Base-by-base conservation (phyloP, 1,284 basidiomycete species). In the Ustilago bromivora region DNA sequence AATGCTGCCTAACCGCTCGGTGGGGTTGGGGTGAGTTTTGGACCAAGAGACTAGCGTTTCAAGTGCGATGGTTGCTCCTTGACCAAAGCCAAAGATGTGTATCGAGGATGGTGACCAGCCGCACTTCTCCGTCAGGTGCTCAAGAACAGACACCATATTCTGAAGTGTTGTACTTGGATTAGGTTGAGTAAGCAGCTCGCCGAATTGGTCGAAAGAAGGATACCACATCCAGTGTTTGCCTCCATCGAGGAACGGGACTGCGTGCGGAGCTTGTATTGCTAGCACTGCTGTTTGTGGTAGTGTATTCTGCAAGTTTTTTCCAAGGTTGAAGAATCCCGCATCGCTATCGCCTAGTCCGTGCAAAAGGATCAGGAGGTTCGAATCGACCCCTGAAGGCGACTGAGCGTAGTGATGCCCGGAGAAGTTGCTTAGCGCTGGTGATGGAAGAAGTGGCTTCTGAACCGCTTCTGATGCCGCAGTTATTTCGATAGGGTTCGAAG, bases 301-400 rank as follows among this genome's bases (percentile, higher is more conserved):
- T 32, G 78, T 78, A 17, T 38, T 57, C 79, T 91, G 93, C 41
- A 96, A 87, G 41, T 90, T 90, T 54, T 88, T 89, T 2, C 91
- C 94, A 4, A 96, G 90, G 57, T 90, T 90, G 51, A 89, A 88
- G 83, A 96, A 96, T 0, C 93, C 91, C 1, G 87, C 68, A 75
- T 94, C 91, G 0, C 91, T 94, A 86, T 96, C 95, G 28, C 95
- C 94, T 36, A 96, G 89, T 0, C 95, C 95, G 76, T 97, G 95
- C 19, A 96, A 88, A 59, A 97, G 89, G 68, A 97, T 89, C 36
- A 97, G 87, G 32, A 96, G 86, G 85, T 96, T 97, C 83, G 94
- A 92, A 80, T 96, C 94, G 15, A 91, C 92, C 32, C 93, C 93
- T 84, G 94, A 92, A 68, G 91, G 90, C 71, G 92, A 92, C 12